phyloP scores from a whole-genome alignment of 179 eudicot genomes.

The Silene noctiflora region DNA sequence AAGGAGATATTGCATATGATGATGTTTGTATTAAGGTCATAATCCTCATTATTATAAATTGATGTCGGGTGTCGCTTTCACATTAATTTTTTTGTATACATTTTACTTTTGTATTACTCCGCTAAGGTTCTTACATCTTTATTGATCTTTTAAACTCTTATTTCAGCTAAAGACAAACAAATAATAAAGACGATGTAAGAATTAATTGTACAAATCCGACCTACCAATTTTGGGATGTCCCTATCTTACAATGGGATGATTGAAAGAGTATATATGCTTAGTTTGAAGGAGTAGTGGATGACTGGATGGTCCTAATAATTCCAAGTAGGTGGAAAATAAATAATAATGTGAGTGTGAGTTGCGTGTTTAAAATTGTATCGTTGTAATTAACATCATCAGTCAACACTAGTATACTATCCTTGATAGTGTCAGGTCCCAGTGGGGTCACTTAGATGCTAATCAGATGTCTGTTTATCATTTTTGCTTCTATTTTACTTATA shows the following conservation, averaged over 20 bases:
- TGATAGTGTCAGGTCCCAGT: background rate
- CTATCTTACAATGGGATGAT: too few species aligned
- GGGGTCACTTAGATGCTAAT: background rate
- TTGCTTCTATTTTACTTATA: background rate
- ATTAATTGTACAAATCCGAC: too few species aligned
- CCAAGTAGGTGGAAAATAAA: conserved; percentile 5
- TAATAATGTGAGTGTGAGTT: background rate
- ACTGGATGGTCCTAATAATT: background rate
- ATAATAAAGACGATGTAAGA: too few species aligned
- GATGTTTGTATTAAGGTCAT: background rate
- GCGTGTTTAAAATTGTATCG: background rate
- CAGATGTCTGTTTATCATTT: background rate
- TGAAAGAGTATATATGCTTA: too few species aligned
- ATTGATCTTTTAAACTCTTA: too few species aligned
- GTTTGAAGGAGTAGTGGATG: background rate
- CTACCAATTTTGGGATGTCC: too few species aligned
- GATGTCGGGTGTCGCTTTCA: background rate
- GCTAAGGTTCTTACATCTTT: too few species aligned
- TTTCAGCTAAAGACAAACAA: too few species aligned
- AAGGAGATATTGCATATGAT: conserved; percentile 16
- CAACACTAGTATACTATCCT: background rate
- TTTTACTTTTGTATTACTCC: too few species aligned
- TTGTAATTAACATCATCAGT: background rate
- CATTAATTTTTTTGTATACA: too few species aligned
- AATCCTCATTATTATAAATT: background rate